Evolutionary conservation across 352 stramenopile genomes (phyloP).

Genomic region (Pythium brassicae): DNA sequence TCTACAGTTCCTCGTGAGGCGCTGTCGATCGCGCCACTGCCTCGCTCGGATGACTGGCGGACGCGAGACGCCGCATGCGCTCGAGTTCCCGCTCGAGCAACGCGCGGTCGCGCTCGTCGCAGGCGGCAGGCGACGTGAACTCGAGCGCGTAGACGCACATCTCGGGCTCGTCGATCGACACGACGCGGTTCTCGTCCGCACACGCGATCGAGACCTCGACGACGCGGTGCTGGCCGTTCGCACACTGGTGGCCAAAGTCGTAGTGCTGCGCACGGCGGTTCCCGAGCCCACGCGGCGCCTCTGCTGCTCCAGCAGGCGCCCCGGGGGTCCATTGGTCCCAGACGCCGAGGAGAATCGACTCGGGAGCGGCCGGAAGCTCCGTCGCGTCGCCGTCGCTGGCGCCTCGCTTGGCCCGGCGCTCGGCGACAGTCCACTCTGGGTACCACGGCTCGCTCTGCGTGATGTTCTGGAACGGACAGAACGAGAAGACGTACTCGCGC

Average conservation of each 20-base stretch:
- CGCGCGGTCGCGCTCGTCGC: constrained; percentile 19
- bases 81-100: constrained; percentile 9
- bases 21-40: not conserved
- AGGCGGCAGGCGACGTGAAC: constrained; percentile 73
- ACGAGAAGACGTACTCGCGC: constrained; percentile 49
- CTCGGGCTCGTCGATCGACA: constrained; percentile 86
- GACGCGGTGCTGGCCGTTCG: constrained; percentile 71
- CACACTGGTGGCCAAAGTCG: constrained; percentile 79
- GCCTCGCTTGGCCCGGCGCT: constrained; percentile 35
- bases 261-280: constrained; percentile 43
- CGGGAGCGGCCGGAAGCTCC: constrained; percentile 20
- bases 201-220: constrained; percentile 78
- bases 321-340: constrained; percentile 67
- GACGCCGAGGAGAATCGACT: constrained; percentile 40
- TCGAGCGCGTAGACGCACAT: constrained; percentile 89
- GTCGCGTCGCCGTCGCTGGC: constrained; percentile 12
- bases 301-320: too few relatives aligned
- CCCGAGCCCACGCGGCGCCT: constrained; percentile 17
- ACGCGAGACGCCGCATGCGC: constrained; percentile 2
- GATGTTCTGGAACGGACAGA: constrained; percentile 82
- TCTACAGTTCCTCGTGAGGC: constrained; percentile 14
- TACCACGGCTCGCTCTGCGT: constrained; percentile 70
- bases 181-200: constrained; percentile 60
- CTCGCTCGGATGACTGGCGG: not conserved
- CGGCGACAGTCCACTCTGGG: constrained; percentile 37